Base-by-base conservation (phyloP, 164 flowering plant genomes). In the Tinospora cordifolia region DNA sequence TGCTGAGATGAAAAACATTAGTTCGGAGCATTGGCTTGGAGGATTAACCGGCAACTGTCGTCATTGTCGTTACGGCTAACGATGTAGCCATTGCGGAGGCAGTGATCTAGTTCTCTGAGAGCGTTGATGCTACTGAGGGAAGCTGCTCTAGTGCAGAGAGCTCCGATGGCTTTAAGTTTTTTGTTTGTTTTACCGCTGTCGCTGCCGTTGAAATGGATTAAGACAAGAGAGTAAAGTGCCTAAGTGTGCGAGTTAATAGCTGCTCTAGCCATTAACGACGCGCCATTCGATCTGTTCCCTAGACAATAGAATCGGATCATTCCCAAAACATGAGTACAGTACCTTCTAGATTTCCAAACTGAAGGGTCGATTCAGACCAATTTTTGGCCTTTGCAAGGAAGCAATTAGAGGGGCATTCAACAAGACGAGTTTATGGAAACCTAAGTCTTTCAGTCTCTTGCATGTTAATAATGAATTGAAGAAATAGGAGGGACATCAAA, bases 201-300 rank as follows among this genome's bases (percentile, higher is more conserved):
- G n/a, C 95, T 87, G 54, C 97, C 95, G 82, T 92, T 92, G 83
- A 92, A 92, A 71, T 89, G 96, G 54, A 92, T 86, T 39, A 92
- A 88, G 17, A 96, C 89, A 9, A 92, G 80, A 7, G 96, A 86
- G 80, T 90, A 90, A 1, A 92, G 81, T 1, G 94, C 83, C 67
- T 81, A 80, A 64, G 94, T 82, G 84, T 92, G 91, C 0, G 87
- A 82, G 26, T 65, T 77, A 10, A 87, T 88, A 12, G 96, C 98
- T 0, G 98, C 98, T 69, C 84, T 87, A 0, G 95, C 98, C 88
- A 92, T 86, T 9, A 92, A 77, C 14, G 94, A 85, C 2, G 87
- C 87, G 2, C 96, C 98, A 69, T 83, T 86, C 3, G 79, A 81
- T 77, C 91, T 75, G 78, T 73, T 84, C 63, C 77, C 75, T 21